Percentiles rank a stretch among this genome's conserved stretches.
Evolutionary conservation across 108 stramenopile genomes (phyloP).

Genomic region (Discostella stelligeroides): DNA sequence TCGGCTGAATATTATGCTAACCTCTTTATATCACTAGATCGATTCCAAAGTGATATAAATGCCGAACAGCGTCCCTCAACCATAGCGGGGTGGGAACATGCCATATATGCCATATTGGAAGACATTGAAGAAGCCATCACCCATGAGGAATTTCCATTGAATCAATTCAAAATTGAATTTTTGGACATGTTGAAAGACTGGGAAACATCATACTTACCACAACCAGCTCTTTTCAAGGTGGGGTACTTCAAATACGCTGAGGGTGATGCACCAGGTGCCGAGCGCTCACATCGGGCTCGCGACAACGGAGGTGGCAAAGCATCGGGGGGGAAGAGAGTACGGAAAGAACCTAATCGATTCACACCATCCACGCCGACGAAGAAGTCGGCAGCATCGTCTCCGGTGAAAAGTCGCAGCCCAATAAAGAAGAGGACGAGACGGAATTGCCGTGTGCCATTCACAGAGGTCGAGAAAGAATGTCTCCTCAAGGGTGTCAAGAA

Average conservation of each 20-base stretch:
- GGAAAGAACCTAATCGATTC: neutral
- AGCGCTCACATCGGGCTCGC: too few relatives aligned
- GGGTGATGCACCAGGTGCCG: too few relatives aligned
- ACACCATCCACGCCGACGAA: neutral
- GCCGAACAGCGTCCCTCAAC: neutral
- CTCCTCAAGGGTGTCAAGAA: constrained; percentile 51
- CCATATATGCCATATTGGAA: neutral
- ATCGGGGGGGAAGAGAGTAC: neutral
- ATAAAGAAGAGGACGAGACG: neutral
- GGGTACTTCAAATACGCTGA: neutral
- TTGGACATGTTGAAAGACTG: neutral
- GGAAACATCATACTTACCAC: neutral
- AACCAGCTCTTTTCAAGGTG: neutral
- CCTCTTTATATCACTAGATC: too few relatives aligned
- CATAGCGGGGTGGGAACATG: neutral
- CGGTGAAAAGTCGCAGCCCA: neutral
- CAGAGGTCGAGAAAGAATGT: constrained; percentile 54
- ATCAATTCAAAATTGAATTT: neutral
- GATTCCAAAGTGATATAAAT: too few relatives aligned
- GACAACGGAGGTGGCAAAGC: too few relatives aligned
- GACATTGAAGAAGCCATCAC: neutral
- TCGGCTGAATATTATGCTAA: too few relatives aligned
- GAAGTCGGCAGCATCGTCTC: neutral
- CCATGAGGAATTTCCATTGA: neutral
- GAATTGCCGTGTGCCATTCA: constrained; percentile 44